Conservation (phyloP, 164 flowering plant species). For the Chimonanthus salicifolius region DNA sequence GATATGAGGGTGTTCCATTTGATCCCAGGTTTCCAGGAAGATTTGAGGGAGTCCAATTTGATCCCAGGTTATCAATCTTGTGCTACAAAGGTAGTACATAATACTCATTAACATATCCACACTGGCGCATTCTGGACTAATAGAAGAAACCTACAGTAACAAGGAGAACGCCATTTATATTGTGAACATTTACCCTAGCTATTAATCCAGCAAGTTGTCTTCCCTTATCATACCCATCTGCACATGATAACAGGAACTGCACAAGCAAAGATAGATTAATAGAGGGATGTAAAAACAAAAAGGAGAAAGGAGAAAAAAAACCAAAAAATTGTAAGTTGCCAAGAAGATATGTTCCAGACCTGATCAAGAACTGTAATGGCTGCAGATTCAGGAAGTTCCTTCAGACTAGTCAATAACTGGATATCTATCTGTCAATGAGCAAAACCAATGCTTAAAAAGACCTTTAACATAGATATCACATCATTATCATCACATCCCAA, state of each 20-base stretch:
- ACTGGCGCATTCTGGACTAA: not conserved
- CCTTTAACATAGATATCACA: not conserved
- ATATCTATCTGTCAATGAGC: conserved; percentile 28
- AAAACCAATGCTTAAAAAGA: conserved; percentile 1
- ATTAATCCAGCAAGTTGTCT: conserved; percentile 29
- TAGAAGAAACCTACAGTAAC: not conserved
- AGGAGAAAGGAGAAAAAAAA: not conserved
- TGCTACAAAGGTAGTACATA: conserved; percentile 12
- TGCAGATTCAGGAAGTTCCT: conserved; percentile 31
- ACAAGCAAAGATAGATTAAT: not conserved
- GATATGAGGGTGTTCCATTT: not conserved
- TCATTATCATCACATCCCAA: too few relatives aligned
- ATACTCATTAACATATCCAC: not conserved
- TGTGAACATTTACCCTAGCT: conserved; percentile 22
- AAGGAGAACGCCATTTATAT: too few relatives aligned
- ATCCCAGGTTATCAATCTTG: conserved; percentile 15
- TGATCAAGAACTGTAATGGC: conserved; percentile 41
- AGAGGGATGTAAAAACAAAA: not conserved
- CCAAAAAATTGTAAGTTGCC: not conserved
- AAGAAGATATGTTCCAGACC: conserved; percentile 14
- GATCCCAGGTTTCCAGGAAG: not conserved
- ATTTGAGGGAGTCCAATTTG: not conserved
- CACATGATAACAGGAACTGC: conserved; percentile 36
- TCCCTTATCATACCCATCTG: conserved; percentile 27
- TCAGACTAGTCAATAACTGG: conserved; percentile 25